These are phyloP conservation scores for Prunus fruticosa DNA, from an alignment of 306 rosid species.

Conservation along the genomic window DNA sequence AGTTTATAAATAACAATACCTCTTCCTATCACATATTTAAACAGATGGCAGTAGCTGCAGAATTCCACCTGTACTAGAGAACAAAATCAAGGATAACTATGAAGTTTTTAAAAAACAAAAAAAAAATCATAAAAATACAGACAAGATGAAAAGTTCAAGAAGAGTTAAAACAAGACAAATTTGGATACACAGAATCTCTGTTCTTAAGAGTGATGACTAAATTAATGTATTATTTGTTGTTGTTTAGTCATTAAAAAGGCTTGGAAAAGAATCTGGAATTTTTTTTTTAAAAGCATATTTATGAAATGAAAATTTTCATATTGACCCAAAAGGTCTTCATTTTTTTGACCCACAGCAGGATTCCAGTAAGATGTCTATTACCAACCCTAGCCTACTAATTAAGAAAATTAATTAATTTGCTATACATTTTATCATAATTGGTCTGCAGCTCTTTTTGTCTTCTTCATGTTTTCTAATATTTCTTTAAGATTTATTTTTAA, in stretches of 20 bases:
- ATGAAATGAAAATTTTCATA: neutral
- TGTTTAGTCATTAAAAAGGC: neutral
- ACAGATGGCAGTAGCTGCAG: too few relatives aligned
- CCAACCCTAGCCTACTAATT: neutral
- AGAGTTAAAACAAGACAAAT: neutral
- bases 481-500: neutral
- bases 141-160: neutral
- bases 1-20: too few relatives aligned
- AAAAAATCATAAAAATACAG: neutral
- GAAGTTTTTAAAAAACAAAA: neutral
- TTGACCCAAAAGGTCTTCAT: neutral
- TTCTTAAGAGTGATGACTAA: neutral
- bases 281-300: neutral
- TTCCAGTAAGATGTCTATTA: conserved; percentile 12
- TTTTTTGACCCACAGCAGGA: conserved; percentile 10
- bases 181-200: neutral
- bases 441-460: conserved; percentile 18
- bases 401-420: neutral
- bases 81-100: neutral
- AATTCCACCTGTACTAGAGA: neutral
- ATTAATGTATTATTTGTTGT: neutral
- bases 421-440: conserved; percentile 10
- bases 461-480: conserved; percentile 24
- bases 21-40: too few relatives aligned
- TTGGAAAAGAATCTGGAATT: neutral